phyloP scores from a whole-genome alignment of 192 early-diverging fungal species.

The Podila epigama region DNA sequence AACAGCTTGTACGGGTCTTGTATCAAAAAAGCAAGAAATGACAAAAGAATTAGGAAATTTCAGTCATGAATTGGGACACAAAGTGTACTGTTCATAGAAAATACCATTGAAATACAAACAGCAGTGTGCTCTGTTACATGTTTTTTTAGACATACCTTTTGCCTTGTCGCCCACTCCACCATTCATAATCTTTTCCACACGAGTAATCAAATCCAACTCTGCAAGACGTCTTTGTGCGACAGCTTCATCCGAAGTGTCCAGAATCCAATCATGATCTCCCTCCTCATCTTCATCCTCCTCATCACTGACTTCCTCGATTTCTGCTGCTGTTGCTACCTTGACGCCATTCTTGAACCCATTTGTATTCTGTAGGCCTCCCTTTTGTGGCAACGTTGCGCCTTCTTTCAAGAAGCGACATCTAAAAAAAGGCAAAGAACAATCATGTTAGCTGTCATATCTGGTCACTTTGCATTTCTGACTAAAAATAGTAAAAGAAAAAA shows the following conservation, averaged over 20 bases:
- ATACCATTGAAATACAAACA: not conserved
- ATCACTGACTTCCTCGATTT: slow-evolving; percentile 36
- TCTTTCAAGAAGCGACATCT: slow-evolving; percentile 73
- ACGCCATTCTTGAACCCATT: slow-evolving; percentile 59
- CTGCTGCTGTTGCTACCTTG: slow-evolving; percentile 29
- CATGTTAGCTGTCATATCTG: not conserved
- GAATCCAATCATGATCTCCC: slow-evolving; percentile 77
- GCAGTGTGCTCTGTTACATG: not conserved
- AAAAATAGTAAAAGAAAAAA: not conserved
- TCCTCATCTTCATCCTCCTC: slow-evolving; percentile 60
- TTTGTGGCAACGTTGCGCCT: slow-evolving; percentile 61
- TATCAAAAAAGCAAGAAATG: not conserved
- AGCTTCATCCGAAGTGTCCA: slow-evolving; percentile 82
- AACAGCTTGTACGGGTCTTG: slow-evolving; percentile 42
- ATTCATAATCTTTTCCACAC: slow-evolving; percentile 49
- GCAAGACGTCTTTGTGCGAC: slow-evolving; percentile 72
- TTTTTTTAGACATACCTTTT: slow-evolving; percentile 11
- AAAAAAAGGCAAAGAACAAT: not conserved
- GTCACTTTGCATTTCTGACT: not conserved
- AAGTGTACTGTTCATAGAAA: not conserved
- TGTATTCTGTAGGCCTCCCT: slow-evolving; percentile 59
- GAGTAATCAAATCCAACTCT: slow-evolving; percentile 60
- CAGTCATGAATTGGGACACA: not conserved
- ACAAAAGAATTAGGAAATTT: not conserved
- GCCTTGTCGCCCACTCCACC: slow-evolving; percentile 39